These are phyloP conservation scores for Verticillium zaregamsianum DNA, from an alignment of 2,329 filamentous ascomycete genomes.

Conservation along the genomic window DNA sequence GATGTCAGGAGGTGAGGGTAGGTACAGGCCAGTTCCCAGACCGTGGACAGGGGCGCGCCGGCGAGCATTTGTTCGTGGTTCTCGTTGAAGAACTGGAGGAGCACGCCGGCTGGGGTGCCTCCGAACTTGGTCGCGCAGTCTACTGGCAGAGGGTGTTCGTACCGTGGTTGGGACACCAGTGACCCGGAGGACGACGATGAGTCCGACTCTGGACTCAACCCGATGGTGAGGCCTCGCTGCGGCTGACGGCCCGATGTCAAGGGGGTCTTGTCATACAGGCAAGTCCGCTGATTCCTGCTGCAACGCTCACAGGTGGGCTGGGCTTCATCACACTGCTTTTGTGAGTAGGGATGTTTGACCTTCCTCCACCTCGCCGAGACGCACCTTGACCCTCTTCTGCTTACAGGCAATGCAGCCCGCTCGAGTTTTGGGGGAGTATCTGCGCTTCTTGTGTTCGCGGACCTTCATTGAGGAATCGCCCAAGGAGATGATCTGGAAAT, in stretches of 20 bases:
- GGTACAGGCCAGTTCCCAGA: constrained; percentile 5
- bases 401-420: constrained; percentile 5
- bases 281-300: constrained; percentile 12
- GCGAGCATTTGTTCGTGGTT: constrained; percentile 8
- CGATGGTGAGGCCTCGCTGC: neutral
- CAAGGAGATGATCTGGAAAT: constrained; percentile 8
- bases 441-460: constrained; percentile 14
- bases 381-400: constrained; percentile 6
- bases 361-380: neutral
- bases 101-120: constrained; percentile 13
- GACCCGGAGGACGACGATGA: neutral
- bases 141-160: constrained; percentile 5
- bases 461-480: constrained; percentile 4
- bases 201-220: neutral
- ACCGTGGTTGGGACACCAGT: constrained; percentile 1
- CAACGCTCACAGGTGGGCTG: constrained; percentile 18
- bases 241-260: neutral
- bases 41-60: constrained; percentile 6
- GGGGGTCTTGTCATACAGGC: constrained; percentile 5
- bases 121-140: constrained; percentile 6
- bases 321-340: constrained; percentile 10
- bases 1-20: constrained; percentile 15
- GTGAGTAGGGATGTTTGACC: neutral
- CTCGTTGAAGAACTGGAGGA: constrained; percentile 13
- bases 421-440: constrained; percentile 14